A percentile compares a stretch with the other conserved stretches of the same genome.
Conservation (phyloP, 2,329 filamentous ascomycete genomes). For the Colletotrichum phormii region DNA sequence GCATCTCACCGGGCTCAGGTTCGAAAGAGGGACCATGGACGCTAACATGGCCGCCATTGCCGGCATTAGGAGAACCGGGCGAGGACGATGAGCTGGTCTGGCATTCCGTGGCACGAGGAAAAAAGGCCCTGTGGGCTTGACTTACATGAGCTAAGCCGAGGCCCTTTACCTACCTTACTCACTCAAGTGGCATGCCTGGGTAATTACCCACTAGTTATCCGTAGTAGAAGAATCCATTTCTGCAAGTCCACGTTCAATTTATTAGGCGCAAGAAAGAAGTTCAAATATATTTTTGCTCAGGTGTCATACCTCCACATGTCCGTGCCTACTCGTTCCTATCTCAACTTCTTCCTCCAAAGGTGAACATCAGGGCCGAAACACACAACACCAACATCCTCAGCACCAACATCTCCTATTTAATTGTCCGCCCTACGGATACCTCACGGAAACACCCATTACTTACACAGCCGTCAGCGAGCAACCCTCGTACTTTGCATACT, state of each 20-base stretch:
- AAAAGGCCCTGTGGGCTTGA: constrained; percentile 8
- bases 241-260: constrained; percentile 28
- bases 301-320: not conserved
- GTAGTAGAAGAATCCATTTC: not conserved
- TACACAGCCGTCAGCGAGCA: not conserved
- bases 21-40: not conserved
- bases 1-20: not conserved
- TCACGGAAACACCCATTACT: no score
- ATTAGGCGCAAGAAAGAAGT: not conserved
- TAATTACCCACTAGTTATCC: not conserved
- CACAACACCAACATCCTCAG: not conserved
- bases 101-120: constrained; percentile 11
- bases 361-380: not conserved
- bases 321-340: not conserved
- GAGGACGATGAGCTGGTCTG: constrained; percentile 5
- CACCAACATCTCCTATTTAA: not conserved
- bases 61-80: constrained; percentile 1
- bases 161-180: not conserved
- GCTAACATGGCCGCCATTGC: constrained; percentile 22
- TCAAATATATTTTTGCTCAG: not conserved
- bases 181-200: not conserved
- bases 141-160: constrained; percentile 21
- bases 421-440: not conserved
- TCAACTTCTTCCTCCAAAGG: not conserved
- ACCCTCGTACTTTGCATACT: constrained; percentile 22